These are phyloP conservation scores for Prunus dulcis DNA, from an alignment of 306 rosid species.

Conservation along the genomic window DNA sequence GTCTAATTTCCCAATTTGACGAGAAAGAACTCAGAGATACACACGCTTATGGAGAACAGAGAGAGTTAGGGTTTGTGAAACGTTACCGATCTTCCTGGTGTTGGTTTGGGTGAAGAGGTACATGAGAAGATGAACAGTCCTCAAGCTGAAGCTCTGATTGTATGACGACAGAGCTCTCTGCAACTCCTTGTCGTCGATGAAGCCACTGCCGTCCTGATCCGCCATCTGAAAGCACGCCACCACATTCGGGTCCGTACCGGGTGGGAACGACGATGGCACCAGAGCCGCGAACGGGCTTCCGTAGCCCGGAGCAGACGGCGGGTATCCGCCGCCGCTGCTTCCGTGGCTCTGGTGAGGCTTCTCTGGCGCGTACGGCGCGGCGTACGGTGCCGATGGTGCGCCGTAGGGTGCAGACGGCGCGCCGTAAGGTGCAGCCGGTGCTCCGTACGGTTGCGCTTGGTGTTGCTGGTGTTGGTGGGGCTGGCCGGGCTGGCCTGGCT, in stretches of 20 bases:
- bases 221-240: conserved; percentile 84
- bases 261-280: conserved; percentile 82
- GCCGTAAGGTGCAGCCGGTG: conserved; percentile 30
- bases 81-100: conserved; percentile 68
- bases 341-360: conserved; percentile 29
- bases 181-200: conserved; percentile 87
- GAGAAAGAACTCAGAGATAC: neutral
- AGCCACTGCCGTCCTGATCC: conserved; percentile 89
- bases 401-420: conserved; percentile 11
- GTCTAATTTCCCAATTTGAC: neutral
- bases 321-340: conserved; percentile 34
- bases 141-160: conserved; percentile 75
- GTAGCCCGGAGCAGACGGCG: conserved; percentile 34
- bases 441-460: conserved; percentile 12
- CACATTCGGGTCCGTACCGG: conserved; percentile 82
- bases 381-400: conserved; percentile 16
- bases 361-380: conserved; percentile 39
- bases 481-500: neutral
- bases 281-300: conserved; percentile 62
- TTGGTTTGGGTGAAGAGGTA: conserved; percentile 72
- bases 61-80: neutral
- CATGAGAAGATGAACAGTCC: conserved; percentile 97
- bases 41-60: neutral
- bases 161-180: conserved; percentile 82
- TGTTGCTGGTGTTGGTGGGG: conserved; percentile 13